Evolutionary conservation across 1,139 yeast species (phyloP).

Genomic region (Geotrichum carabidarum): DNA sequence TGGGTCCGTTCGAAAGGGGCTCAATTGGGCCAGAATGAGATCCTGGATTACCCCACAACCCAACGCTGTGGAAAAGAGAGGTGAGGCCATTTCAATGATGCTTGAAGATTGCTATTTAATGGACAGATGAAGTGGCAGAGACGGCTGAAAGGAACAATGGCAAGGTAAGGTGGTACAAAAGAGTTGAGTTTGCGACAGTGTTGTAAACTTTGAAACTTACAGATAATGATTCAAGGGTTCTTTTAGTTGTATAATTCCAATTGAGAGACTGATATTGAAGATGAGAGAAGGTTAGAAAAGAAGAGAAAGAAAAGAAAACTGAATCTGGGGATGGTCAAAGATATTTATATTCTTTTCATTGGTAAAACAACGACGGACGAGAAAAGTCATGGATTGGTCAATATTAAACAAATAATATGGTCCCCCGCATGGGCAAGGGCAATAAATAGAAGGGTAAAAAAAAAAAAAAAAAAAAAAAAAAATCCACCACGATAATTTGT

Average conservation of each 20-base stretch:
- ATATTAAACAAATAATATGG: not conserved
- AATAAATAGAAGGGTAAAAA: not conserved
- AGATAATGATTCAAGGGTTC: not conserved
- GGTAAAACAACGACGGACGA: not conserved
- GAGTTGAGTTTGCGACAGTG: not conserved
- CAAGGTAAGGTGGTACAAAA: not conserved
- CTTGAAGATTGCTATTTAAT: not conserved
- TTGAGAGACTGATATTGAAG: slow-evolving; percentile 8
- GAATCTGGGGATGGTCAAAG: not conserved
- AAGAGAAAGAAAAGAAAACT: not conserved
- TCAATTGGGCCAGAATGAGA: too few species aligned
- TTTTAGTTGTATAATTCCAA: not conserved
- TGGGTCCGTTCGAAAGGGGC: too few species aligned
- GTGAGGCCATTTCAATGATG: too few species aligned
- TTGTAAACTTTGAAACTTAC: not conserved
- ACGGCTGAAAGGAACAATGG: not conserved
- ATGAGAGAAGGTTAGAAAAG: not conserved
- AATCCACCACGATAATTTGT: not conserved
- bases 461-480: too few species aligned
- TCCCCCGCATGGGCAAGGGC: slow-evolving; percentile 2
- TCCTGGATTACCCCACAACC: too few species aligned
- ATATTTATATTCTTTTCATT: slow-evolving; percentile 11
- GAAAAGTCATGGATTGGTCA: too few species aligned
- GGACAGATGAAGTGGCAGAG: not conserved
- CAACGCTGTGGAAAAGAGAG: too few species aligned